These are phyloP conservation scores for Oemleria cerasiformis DNA, from an alignment of 306 rosid genomes.

Conservation along the genomic window DNA sequence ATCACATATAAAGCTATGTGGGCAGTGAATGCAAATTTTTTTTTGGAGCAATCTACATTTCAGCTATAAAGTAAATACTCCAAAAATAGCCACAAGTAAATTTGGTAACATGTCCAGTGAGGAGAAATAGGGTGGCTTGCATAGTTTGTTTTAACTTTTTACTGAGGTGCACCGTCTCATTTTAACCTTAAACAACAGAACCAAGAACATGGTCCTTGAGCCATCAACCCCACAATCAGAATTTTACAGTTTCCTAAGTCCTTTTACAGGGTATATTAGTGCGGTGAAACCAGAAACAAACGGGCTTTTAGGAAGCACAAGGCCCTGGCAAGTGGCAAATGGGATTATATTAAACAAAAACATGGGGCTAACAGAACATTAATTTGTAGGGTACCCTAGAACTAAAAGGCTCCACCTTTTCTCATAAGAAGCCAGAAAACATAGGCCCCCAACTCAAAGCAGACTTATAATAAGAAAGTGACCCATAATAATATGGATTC, in stretches of 20 bases:
- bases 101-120: too few species aligned
- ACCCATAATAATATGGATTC: background rate
- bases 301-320: slow-evolving; percentile 33
- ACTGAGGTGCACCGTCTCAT: background rate
- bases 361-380: slow-evolving; percentile 23
- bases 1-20: too few species aligned
- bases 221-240: slow-evolving; percentile 14
- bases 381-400: background rate
- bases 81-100: background rate
- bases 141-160: background rate
- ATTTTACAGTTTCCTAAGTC: slow-evolving; percentile 19
- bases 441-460: slow-evolving; percentile 21
- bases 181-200: slow-evolving; percentile 18
- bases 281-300: background rate
- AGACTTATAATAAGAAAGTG: slow-evolving; percentile 14
- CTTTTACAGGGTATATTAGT: slow-evolving; percentile 3
- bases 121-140: too few species aligned
- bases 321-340: slow-evolving; percentile 28
- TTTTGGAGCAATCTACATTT: too few species aligned
- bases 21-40: too few species aligned
- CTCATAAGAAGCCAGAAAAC: slow-evolving; percentile 5
- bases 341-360: slow-evolving; percentile 15
- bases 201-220: slow-evolving; percentile 25
- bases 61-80: background rate
- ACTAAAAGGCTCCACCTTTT: slow-evolving; percentile 10